These are phyloP conservation scores for Vickermania ingenoplastis DNA, from an alignment of 208 protist species.

Conservation along the genomic window DNA sequence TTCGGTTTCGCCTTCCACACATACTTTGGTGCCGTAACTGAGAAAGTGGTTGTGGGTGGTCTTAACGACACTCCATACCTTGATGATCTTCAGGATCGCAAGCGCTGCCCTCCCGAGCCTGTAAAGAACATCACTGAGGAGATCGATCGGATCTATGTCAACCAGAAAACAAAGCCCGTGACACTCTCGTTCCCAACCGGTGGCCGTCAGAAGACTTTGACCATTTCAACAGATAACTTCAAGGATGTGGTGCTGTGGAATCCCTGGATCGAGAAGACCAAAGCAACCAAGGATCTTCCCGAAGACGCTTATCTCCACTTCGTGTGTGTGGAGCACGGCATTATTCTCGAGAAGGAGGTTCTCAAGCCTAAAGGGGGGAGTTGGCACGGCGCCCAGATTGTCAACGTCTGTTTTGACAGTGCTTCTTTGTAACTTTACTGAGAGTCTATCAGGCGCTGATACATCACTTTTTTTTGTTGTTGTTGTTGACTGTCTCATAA, in stretches of 20 bases:
- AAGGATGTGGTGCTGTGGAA: conserved; percentile 85
- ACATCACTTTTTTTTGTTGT: not conserved
- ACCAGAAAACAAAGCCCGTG: conserved; percentile 18
- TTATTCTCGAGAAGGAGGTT: conserved; percentile 31
- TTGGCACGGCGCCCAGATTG: conserved; percentile 11
- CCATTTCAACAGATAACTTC: conserved; percentile 42
- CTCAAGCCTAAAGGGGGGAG: conserved; percentile 3
- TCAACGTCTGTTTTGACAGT: conserved; percentile 3
- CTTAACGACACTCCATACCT: conserved; percentile 56
- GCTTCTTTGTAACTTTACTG: not conserved
- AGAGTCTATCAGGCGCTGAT: not conserved
- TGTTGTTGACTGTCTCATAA: not conserved
- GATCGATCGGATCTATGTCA: conserved; percentile 72
- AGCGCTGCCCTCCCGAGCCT: conserved; percentile 11
- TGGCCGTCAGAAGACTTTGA: conserved; percentile 12
- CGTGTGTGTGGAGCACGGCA: conserved; percentile 81
- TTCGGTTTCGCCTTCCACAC: conserved; percentile 85
- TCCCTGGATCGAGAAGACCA: conserved; percentile 63
- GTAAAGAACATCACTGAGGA: conserved; percentile 24
- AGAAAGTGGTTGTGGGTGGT: conserved; percentile 50
- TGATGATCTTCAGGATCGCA: conserved; percentile 36
- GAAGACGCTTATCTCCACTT: conserved; percentile 70
- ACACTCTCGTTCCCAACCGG: conserved; percentile 3
- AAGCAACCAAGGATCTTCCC: conserved; percentile 60
- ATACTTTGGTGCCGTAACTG: conserved; percentile 64